Conservation (phyloP, 371 early-diverging fungal genomes). For the Syncephalastrum monosporum region DNA sequence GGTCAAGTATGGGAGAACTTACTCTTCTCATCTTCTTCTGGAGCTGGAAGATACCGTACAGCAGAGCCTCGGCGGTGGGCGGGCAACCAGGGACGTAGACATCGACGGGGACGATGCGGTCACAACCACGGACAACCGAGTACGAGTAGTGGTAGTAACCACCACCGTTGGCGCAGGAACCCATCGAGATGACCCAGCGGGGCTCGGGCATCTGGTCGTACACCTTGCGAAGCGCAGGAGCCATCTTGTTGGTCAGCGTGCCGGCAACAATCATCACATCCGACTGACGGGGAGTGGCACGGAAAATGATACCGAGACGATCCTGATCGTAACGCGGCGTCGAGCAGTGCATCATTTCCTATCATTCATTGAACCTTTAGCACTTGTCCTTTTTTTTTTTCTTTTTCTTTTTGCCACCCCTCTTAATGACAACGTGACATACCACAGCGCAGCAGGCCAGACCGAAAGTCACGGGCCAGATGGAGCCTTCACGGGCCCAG, state of each 20-base stretch:
- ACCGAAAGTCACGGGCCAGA: constrained; percentile 99
- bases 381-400: neutral
- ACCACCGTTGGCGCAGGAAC: constrained; percentile 96
- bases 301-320: constrained; percentile 96
- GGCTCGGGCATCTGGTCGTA: constrained; percentile 98
- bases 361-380: constrained; percentile 1
- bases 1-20: constrained; percentile 12
- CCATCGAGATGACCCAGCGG: constrained; percentile 99
- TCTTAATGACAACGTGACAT: constrained; percentile 36
- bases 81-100: constrained; percentile 99
- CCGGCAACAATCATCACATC: constrained; percentile 99
- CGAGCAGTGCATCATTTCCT: constrained; percentile 98
- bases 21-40: constrained; percentile 95
- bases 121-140: constrained; percentile 93
- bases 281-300: constrained; percentile 97
- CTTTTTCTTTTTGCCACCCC: neutral
- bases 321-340: constrained; percentile 98
- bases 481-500: constrained; percentile 92
- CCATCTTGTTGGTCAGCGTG: constrained; percentile 98
- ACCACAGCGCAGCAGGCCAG: constrained; percentile 95
- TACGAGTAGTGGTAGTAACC: constrained; percentile 99
- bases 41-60: constrained; percentile 96
- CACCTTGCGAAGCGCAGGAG: constrained; percentile 95
- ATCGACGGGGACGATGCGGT: constrained; percentile 95
- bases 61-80: constrained; percentile 94